Evolutionary conservation across 1,284 basidiomycete species (phyloP).

Genomic region (Irpex sp.): DNA sequence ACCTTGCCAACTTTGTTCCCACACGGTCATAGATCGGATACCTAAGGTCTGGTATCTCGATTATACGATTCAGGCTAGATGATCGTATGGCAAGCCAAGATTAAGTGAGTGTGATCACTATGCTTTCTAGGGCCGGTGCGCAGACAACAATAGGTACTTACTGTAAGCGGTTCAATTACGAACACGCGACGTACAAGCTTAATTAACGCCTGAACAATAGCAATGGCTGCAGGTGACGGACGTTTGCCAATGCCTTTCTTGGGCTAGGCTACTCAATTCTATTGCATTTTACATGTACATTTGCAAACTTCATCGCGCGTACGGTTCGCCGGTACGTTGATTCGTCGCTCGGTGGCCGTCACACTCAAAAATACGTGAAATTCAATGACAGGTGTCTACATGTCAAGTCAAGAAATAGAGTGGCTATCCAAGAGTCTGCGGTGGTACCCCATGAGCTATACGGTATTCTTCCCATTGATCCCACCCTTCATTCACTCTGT

Average conservation of each 20-base stretch:
- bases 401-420: not conserved
- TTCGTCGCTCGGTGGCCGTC: not conserved
- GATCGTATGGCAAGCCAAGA: not conserved
- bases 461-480: slow-evolving; percentile 7
- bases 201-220: not conserved
- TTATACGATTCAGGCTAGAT: not conserved
- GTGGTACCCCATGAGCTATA: slow-evolving; percentile 2
- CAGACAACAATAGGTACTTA: not conserved
- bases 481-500: slow-evolving; percentile 1
- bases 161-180: not conserved
- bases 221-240: not conserved
- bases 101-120: not conserved
- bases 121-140: not conserved
- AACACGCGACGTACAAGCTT: not conserved
- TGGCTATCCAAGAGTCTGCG: not conserved
- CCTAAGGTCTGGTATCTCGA: not conserved
- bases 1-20: not conserved
- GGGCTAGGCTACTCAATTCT: too few species aligned
- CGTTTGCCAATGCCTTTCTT: not conserved
- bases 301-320: too few species aligned
- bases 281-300: too few species aligned
- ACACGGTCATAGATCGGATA: not conserved
- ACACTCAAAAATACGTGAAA: not conserved
- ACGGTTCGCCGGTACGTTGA: not conserved
- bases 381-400: not conserved